Evolutionary conservation across 2,329 filamentous ascomycete species (phyloP).

Genomic region (Herpotrichia juniperi): DNA sequence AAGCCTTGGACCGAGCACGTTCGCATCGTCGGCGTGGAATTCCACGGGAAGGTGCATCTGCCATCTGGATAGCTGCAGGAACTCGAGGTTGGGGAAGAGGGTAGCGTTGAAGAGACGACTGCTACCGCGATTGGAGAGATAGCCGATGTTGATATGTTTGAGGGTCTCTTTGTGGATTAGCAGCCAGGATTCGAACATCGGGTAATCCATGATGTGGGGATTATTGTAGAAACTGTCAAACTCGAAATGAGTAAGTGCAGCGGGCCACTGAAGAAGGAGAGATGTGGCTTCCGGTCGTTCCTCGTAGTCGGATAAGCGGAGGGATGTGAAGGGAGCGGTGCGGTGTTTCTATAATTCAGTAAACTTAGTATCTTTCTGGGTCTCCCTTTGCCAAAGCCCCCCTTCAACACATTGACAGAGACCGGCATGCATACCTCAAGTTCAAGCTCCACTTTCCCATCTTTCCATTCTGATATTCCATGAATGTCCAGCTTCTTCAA

Average conservation of each 20-base stretch:
- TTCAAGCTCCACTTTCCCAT: no score
- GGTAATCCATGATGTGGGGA: conserved; percentile 7
- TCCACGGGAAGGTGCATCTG: not conserved
- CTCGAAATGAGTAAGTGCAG: conserved; percentile 10
- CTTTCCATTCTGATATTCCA: no score
- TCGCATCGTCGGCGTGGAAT: conserved; percentile 10
- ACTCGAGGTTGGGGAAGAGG: conserved; percentile 16
- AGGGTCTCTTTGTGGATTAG: conserved; percentile 12
- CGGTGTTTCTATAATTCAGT: no score
- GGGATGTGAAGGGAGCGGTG: conserved; percentile 9
- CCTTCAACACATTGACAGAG: no score
- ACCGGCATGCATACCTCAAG: no score
- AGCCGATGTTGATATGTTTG: conserved; percentile 11
- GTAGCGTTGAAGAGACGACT: conserved; percentile 16
- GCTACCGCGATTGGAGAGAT: conserved; percentile 2
- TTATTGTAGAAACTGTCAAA: conserved; percentile 9
- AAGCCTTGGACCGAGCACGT: conserved; percentile 13
- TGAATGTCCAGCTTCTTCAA: no score
- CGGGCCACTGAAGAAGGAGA: conserved; percentile 16
- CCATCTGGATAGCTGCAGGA: conserved; percentile 14
- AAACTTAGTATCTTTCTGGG: no score
- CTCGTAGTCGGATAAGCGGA: conserved; percentile 9
- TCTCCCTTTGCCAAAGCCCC: no score
- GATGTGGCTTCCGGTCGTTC: conserved; percentile 1
- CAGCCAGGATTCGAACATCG: conserved; percentile 17